Conservation (phyloP, 768 basidiomycete species). For the Termitomyces sp. region DNA sequence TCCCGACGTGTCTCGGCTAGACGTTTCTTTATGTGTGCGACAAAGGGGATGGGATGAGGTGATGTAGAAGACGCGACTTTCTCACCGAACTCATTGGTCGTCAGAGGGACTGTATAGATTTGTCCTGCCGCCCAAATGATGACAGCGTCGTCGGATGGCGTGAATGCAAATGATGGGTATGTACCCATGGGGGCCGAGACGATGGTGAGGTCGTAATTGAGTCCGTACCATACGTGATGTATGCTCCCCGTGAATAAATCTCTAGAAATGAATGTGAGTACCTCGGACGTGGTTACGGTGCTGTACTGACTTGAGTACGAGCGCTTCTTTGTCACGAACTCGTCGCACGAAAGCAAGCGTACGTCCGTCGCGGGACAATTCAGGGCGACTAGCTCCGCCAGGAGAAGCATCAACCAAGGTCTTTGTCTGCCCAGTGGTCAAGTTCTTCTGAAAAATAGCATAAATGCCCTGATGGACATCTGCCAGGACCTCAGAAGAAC, state of each 20-base stretch:
- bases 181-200: slow-evolving; percentile 76
- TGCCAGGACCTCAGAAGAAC: slow-evolving; percentile 17
- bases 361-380: slow-evolving; percentile 59
- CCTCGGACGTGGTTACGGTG: background rate
- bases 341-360: slow-evolving; percentile 73
- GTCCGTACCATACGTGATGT: slow-evolving; percentile 59
- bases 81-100: slow-evolving; percentile 47
- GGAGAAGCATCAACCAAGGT: slow-evolving; percentile 51
- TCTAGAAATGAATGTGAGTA: slow-evolving; percentile 24
- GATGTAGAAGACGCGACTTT: slow-evolving; percentile 30
- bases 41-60: slow-evolving; percentile 51
- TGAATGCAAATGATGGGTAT: slow-evolving; percentile 71
- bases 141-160: slow-evolving; percentile 49
- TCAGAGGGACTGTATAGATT: slow-evolving; percentile 56
- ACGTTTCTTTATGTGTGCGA: slow-evolving; percentile 55
- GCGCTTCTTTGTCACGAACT: slow-evolving; percentile 64
- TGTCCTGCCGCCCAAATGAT: slow-evolving; percentile 74
- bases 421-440: slow-evolving; percentile 48
- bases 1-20: slow-evolving; percentile 56
- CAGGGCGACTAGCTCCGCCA: slow-evolving; percentile 71
- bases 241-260: slow-evolving; percentile 63
- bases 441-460: slow-evolving; percentile 60
- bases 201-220: slow-evolving; percentile 58
- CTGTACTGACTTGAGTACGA: slow-evolving; percentile 60
- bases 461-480: slow-evolving; percentile 70